A percentile compares a stretch with the other conserved stretches of the same genome.
Evolutionary conservation across 768 basidiomycete species (phyloP).

Genomic region (Dendrothele bispora): DNA sequence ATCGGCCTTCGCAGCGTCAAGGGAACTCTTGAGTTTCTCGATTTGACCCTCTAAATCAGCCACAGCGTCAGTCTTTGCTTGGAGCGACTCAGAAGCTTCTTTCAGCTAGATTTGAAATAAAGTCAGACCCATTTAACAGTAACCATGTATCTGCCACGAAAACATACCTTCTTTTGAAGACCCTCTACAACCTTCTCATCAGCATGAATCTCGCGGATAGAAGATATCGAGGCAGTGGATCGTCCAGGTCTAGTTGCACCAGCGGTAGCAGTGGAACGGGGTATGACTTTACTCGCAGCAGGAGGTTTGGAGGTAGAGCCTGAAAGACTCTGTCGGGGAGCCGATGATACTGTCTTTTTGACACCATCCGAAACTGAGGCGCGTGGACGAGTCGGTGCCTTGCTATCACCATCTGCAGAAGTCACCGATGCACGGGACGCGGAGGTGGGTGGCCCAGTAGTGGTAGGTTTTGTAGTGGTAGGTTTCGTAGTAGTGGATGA

Average conservation of each 20-base stretch:
- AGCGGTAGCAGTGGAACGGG: conserved; percentile 34
- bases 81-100: conserved; percentile 53
- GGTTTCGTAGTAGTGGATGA: conserved; percentile 41
- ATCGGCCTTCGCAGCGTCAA: conserved; percentile 47
- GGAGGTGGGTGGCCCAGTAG: conserved; percentile 27
- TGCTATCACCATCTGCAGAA: conserved; percentile 50
- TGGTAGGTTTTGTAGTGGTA: conserved; percentile 33
- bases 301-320: conserved; percentile 34
- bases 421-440: conserved; percentile 48
- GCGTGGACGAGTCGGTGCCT: conserved; percentile 52
- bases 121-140: conserved; percentile 2
- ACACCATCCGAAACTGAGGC: conserved; percentile 68
- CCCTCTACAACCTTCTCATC: conserved; percentile 57
- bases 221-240: conserved; percentile 64
- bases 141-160: neutral
- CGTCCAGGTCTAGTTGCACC: conserved; percentile 42
- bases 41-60: conserved; percentile 55
- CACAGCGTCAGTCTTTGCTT: conserved; percentile 50
- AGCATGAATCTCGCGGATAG: conserved; percentile 68
- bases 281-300: conserved; percentile 20
- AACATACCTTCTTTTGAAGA: conserved; percentile 58
- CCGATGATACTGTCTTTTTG: conserved; percentile 44
- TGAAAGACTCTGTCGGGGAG: conserved; percentile 42
- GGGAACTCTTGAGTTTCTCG: conserved; percentile 45
- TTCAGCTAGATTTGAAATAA: conserved; percentile 49